Evolutionary conservation across 805 yeast genomes (phyloP).

Genomic region (Myxozyma sirexii): DNA sequence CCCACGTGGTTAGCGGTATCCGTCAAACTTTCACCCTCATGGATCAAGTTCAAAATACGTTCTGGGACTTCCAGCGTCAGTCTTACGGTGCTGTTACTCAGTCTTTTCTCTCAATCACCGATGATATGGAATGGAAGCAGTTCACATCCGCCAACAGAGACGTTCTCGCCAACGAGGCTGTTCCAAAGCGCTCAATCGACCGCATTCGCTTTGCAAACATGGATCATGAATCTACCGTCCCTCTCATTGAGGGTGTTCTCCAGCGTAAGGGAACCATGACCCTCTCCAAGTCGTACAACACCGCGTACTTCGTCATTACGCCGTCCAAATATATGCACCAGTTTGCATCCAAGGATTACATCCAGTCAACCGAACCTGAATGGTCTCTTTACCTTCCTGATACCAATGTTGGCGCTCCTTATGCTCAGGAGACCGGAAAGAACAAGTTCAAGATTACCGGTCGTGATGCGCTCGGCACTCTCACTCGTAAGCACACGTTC

Average conservation of each 20-base stretch:
- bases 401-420: conserved; percentile 46
- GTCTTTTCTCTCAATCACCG: conserved; percentile 44
- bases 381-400: conserved; percentile 53
- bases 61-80: conserved; percentile 40
- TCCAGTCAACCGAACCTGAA: conserved; percentile 51
- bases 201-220: conserved; percentile 47
- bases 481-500: conserved; percentile 43
- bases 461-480: conserved; percentile 45
- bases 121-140: conserved; percentile 51
- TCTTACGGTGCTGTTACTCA: conserved; percentile 41
- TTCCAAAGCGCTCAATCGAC: conserved; percentile 46
- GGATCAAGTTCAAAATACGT: conserved; percentile 39
- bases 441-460: conserved; percentile 50
- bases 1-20: conserved; percentile 49
- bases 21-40: conserved; percentile 46
- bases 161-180: conserved; percentile 42
- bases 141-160: conserved; percentile 44
- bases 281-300: conserved; percentile 47
- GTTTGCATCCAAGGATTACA: conserved; percentile 50
- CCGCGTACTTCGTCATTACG: conserved; percentile 52
- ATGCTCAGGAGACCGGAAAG: conserved; percentile 43
- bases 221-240: conserved; percentile 47
- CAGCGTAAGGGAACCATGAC: conserved; percentile 49
- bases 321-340: conserved; percentile 51
- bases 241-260: conserved; percentile 53